These are phyloP conservation scores for Melampsora americana DNA, from an alignment of 1,284 basidiomycete species.

Conservation along the genomic window DNA sequence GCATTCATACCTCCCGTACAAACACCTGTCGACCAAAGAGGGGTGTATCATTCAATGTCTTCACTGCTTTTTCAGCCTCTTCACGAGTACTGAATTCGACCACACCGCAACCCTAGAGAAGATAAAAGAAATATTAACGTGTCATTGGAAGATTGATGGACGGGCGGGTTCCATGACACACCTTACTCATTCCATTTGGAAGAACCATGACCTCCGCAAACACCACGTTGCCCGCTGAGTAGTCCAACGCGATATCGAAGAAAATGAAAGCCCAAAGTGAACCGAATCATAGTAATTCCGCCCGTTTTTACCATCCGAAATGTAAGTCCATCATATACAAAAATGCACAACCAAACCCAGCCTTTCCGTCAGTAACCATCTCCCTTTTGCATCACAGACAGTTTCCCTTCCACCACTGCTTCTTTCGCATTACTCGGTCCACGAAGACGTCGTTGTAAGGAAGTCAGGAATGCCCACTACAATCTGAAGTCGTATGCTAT, in stretches of 20 bases:
- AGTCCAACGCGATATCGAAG: not conserved
- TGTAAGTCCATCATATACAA: conserved; percentile 19
- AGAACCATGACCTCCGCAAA: conserved; percentile 98
- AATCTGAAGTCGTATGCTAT: too few relatives aligned
- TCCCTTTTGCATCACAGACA: conserved; percentile 12
- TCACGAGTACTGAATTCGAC: conserved; percentile 83
- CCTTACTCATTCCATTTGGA: conserved; percentile 92
- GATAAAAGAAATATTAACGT: not conserved
- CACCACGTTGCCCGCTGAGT: conserved; percentile 66
- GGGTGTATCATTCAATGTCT: conserved; percentile 78
- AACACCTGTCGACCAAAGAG: conserved; percentile 89
- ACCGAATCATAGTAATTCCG: not conserved
- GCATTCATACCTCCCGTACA: conserved; percentile 77
- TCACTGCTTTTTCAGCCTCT: conserved; percentile 77
- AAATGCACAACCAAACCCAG: conserved; percentile 44
- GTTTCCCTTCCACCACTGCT: not conserved
- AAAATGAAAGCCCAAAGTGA: not conserved
- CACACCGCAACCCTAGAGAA: conserved; percentile 62
- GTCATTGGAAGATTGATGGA: not conserved
- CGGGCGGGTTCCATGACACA: conserved; percentile 61
- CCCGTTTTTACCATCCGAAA: conserved; percentile 1
- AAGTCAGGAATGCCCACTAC: not conserved
- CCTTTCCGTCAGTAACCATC: conserved; percentile 43
- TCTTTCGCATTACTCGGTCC: not conserved
- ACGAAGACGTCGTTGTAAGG: conserved; percentile 2